Conservation (phyloP, 768 basidiomycete species). For the Auricularia sp. region DNA sequence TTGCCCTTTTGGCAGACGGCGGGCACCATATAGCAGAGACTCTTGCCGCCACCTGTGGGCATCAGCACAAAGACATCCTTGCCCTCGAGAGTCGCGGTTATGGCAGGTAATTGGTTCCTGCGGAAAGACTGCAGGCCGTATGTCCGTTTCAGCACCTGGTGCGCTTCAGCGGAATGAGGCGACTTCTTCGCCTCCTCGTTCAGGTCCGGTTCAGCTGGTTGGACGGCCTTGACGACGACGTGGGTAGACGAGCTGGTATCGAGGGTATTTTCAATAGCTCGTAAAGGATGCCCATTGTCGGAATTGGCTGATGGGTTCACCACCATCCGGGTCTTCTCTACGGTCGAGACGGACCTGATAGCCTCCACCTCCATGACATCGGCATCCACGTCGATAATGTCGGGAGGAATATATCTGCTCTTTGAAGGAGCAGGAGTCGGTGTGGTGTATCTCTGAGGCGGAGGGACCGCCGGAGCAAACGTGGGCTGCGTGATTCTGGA, state of each 20-base stretch:
- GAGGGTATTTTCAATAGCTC: conserved; percentile 23
- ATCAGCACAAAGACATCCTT: conserved; percentile 90
- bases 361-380: conserved; percentile 18
- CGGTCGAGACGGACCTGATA: conserved; percentile 3
- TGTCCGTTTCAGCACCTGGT: conserved; percentile 38
- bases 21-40: conserved; percentile 66
- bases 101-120: conserved; percentile 76
- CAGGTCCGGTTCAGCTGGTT: conserved; percentile 3
- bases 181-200: conserved; percentile 5
- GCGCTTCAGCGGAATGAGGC: conserved; percentile 41
- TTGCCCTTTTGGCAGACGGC: conserved; percentile 66
- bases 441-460: conserved; percentile 13
- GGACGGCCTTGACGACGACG: neutral
- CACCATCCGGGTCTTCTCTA: conserved; percentile 1
- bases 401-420: conserved; percentile 24
- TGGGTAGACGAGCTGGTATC: conserved; percentile 1
- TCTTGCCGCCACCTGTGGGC: conserved; percentile 93
- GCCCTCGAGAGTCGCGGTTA: conserved; percentile 67
- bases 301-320: neutral
- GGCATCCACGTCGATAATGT: conserved; percentile 27
- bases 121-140: conserved; percentile 69
- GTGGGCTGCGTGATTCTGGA: neutral
- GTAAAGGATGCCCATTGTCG: neutral
- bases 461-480: conserved; percentile 3
- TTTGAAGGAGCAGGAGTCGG: conserved; percentile 38